A percentile compares a stretch with the other conserved stretches of the same genome.
Conservation (phyloP, 1,284 basidiomycete genomes). For the Tremellales sp. region DNA sequence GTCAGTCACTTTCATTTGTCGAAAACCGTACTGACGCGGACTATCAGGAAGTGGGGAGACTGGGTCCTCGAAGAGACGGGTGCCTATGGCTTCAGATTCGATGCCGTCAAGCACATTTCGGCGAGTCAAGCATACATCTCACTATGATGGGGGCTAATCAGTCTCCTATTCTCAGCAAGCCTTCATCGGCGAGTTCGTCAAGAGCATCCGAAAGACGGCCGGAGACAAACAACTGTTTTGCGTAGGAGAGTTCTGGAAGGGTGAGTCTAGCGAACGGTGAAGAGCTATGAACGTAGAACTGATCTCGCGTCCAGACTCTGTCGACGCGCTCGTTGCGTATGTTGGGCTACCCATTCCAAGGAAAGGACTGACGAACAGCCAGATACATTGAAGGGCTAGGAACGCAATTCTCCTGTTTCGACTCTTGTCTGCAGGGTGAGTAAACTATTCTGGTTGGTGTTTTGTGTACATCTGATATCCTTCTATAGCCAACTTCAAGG, state of each 20-base stretch:
- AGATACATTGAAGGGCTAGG: constrained; percentile 48
- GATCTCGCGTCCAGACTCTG: constrained; percentile 32
- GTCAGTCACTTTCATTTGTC: constrained; percentile 13
- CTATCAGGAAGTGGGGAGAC: constrained; percentile 53
- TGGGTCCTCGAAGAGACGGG: constrained; percentile 69
- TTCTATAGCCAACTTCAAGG: constrained; percentile 52
- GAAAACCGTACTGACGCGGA: constrained; percentile 18
- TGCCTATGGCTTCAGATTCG: constrained; percentile 75
- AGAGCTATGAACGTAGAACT: background rate
- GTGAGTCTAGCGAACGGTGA: constrained; percentile 13
- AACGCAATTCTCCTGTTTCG: constrained; percentile 58
- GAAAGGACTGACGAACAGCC: background rate
- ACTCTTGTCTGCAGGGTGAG: constrained; percentile 54
- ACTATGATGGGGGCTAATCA: background rate
- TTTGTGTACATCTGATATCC: background rate
- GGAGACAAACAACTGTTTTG: constrained; percentile 52
- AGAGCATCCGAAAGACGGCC: constrained; percentile 51
- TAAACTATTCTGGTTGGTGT: background rate
- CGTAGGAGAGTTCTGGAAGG: constrained; percentile 57
- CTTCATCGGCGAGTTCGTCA: constrained; percentile 57
- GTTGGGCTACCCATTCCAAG: background rate
- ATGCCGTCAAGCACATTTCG: constrained; percentile 68
- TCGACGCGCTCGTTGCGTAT: constrained; percentile 32
- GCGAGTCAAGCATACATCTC: constrained; percentile 17
- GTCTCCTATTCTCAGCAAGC: constrained; percentile 20